phyloP scores from a whole-genome alignment of 2,329 filamentous ascomycete genomes.

The Pseudocercospora cruenta region DNA sequence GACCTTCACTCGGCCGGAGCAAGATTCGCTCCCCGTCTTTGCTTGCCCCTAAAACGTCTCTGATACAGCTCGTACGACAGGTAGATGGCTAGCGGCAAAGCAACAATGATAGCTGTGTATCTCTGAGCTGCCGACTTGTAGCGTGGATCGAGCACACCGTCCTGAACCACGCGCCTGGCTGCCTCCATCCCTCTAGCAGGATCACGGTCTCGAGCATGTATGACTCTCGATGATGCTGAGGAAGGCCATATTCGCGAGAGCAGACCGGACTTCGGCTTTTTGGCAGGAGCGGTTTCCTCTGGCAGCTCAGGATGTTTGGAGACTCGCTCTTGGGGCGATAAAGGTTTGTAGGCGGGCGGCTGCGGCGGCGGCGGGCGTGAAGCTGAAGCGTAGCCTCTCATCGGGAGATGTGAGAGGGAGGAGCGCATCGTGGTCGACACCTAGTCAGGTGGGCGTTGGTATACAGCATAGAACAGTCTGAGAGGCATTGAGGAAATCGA shows the following conservation, averaged over 20 bases:
- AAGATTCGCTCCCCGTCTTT: conserved; percentile 16
- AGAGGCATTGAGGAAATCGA: background rate
- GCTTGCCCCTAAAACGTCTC: conserved; percentile 34
- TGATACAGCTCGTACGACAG: conserved; percentile 35
- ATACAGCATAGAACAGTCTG: too few species aligned
- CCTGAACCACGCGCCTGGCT: conserved; percentile 25
- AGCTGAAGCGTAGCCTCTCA: background rate
- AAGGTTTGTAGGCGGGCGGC: conserved; percentile 12
- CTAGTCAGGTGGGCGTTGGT: background rate
- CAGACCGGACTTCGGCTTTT: conserved; percentile 9
- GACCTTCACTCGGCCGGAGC: background rate
- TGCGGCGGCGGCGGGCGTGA: conserved; percentile 10
- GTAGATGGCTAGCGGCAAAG: conserved; percentile 34
- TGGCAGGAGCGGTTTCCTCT: background rate
- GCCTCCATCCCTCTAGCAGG: conserved; percentile 30
- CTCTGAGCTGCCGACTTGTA: conserved; percentile 31
- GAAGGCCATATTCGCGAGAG: conserved; percentile 17
- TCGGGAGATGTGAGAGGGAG: background rate
- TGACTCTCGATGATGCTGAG: background rate
- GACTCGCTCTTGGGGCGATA: conserved; percentile 11
- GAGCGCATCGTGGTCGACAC: background rate
- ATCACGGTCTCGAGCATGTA: conserved; percentile 12
- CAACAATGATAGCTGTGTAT: conserved; percentile 31
- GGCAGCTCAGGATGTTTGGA: conserved; percentile 9
- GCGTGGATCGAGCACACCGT: conserved; percentile 33